Conservation (phyloP, 768 basidiomycete species). For the Pleurotus sapidus region DNA sequence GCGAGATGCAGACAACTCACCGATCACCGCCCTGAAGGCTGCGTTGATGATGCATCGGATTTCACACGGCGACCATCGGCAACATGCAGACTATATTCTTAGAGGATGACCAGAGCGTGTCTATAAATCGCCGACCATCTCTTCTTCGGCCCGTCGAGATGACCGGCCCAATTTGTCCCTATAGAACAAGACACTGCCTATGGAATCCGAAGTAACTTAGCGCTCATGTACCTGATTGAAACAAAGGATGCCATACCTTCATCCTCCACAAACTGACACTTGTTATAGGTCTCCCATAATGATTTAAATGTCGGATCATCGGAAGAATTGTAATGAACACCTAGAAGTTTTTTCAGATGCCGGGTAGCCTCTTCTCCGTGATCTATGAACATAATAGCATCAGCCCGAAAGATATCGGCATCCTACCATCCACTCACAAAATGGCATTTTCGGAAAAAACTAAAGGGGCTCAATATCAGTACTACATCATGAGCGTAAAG, state of each 20-base stretch:
- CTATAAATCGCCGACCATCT: background rate
- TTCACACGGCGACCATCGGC: too few species aligned
- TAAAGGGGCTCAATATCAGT: conserved; percentile 20
- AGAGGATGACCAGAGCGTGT: too few species aligned
- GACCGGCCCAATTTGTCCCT: conserved; percentile 39
- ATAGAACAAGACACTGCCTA: conserved; percentile 44
- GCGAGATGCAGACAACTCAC: too few species aligned
- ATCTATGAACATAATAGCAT: conserved; percentile 26
- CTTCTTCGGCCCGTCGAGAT: conserved; percentile 28
- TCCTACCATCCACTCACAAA: conserved; percentile 35
- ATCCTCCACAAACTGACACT: conserved; percentile 58
- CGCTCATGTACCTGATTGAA: background rate
- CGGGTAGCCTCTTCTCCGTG: conserved; percentile 50
- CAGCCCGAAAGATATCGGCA: background rate
- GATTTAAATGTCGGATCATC: conserved; percentile 39
- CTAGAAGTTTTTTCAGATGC: conserved; percentile 45
- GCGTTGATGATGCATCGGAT: too few species aligned
- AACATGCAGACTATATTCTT: too few species aligned
- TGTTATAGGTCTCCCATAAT: conserved; percentile 53
- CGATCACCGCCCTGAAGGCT: too few species aligned
- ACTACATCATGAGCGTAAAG: background rate
- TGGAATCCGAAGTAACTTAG: background rate
- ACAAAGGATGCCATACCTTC: conserved; percentile 27
- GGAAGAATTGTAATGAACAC: conserved; percentile 46
- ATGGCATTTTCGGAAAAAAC: conserved; percentile 63